A percentile compares a stretch with the other conserved stretches of the same genome.
These are phyloP conservation scores for Beauveria sp. DNA, from an alignment of 2,329 filamentous ascomycete species.

Conservation along the genomic window DNA sequence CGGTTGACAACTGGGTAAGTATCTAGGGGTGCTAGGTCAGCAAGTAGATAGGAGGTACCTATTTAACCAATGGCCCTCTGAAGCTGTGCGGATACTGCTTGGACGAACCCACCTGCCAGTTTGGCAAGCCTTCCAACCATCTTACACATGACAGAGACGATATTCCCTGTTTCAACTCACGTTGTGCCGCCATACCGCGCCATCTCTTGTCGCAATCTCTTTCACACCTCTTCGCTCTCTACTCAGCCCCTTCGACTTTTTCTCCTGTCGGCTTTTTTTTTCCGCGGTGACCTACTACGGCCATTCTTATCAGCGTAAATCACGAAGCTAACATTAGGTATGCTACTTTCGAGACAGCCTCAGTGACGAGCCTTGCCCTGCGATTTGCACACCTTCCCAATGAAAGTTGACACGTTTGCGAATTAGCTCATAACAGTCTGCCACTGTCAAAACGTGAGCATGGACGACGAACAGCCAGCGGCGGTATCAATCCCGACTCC, in stretches of 20 bases:
- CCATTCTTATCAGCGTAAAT: neutral
- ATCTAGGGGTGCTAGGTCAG: no score
- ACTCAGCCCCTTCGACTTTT: neutral
- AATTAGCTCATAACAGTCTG: neutral
- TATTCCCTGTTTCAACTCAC: neutral
- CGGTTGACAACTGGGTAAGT: no score
- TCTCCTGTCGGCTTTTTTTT: neutral
- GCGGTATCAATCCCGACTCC: slow-evolving; percentile 20
- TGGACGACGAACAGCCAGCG: slow-evolving; percentile 19
- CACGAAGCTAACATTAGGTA: neutral
- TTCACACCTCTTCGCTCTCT: neutral
- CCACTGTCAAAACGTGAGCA: slow-evolving; percentile 1
- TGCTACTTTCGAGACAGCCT: neutral
- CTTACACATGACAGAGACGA: neutral
- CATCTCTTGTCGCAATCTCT: neutral
- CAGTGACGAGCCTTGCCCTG: neutral
- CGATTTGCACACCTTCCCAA: neutral
- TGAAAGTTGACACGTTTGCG: neutral
- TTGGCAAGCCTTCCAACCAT: neutral
- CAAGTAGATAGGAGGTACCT: no score
- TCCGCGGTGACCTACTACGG: neutral
- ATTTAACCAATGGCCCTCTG: no score
- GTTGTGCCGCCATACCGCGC: neutral
- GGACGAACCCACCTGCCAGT: neutral
- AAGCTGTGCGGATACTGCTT: no score